Evolutionary conservation across 2,329 filamentous ascomycete species (phyloP).

Genomic region (Xylariaceae sp.): DNA sequence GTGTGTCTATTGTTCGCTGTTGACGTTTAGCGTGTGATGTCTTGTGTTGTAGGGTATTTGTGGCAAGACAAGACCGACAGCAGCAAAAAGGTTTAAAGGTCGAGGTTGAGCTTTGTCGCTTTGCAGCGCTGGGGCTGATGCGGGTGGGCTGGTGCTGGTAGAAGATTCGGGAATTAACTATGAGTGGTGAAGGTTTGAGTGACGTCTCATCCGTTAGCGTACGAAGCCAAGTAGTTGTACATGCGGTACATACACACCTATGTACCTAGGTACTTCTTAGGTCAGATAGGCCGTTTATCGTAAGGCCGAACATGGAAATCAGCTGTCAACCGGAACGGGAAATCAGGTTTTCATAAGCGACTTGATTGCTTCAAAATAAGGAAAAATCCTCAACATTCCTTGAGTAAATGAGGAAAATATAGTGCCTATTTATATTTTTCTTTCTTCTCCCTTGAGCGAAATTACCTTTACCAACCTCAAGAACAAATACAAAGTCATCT

Average conservation of each 20-base stretch:
- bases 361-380: no score
- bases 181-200: slow-evolving; percentile 10
- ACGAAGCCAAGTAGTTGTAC: no score
- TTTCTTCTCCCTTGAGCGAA: no score
- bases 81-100: background rate
- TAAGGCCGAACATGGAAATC: background rate
- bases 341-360: background rate
- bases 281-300: slow-evolving; percentile 2
- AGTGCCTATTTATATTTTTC: no score
- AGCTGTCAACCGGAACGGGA: background rate
- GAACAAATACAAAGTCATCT: no score
- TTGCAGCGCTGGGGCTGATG: slow-evolving; percentile 17
- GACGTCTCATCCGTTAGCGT: slow-evolving; percentile 7
- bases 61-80: background rate
- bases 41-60: background rate
- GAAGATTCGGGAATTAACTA: slow-evolving; percentile 36
- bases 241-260: no score
- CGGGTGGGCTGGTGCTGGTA: slow-evolving; percentile 23
- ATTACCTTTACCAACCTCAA: no score
- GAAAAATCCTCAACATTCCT: no score
- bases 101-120: background rate
- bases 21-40: slow-evolving; percentile 1
- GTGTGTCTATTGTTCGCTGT: slow-evolving; percentile 3
- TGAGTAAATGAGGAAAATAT: no score
- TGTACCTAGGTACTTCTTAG: slow-evolving; percentile 17